phyloP scores from a whole-genome alignment of 2,329 filamentous ascomycete species.

The Macrophomina tecta region DNA sequence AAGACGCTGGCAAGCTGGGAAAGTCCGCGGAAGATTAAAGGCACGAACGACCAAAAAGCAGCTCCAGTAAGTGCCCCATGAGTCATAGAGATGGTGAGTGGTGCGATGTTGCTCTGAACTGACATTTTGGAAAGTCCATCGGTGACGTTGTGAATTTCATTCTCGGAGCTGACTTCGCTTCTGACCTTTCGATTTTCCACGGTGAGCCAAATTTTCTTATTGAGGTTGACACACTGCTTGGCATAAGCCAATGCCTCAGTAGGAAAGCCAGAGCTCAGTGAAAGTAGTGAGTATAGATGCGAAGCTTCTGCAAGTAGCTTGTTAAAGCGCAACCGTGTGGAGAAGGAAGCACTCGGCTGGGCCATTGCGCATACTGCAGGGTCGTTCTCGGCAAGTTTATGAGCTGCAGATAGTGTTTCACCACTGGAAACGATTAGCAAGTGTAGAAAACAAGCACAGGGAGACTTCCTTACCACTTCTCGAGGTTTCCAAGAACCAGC shows the following conservation, averaged over 20 bases:
- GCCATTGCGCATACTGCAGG: conserved; percentile 38
- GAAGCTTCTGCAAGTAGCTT: conserved; percentile 64
- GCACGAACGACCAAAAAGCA: conserved; percentile 79
- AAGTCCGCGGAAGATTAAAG: conserved; percentile 73
- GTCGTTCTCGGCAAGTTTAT: conserved; percentile 39
- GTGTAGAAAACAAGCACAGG: background rate
- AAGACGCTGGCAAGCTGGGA: conserved; percentile 79
- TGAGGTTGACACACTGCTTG: conserved; percentile 56
- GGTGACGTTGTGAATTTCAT: conserved; percentile 32
- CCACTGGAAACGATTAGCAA: conserved; percentile 36
- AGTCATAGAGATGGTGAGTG: conserved; percentile 49
- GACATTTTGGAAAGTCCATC: conserved; percentile 37
- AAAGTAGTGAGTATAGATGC: conserved; percentile 69
- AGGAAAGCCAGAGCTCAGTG: conserved; percentile 61
- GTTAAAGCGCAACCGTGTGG: conserved; percentile 50
- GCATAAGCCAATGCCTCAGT: conserved; percentile 56
- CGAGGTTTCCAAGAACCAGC: conserved; percentile 68
- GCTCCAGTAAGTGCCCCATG: conserved; percentile 62
- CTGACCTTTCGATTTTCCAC: conserved; percentile 50
- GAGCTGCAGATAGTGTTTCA: conserved; percentile 39
- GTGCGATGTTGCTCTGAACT: conserved; percentile 38
- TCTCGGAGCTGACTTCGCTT: background rate
- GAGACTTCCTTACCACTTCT: conserved; percentile 58
- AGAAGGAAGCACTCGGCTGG: conserved; percentile 41
- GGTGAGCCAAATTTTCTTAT: conserved; percentile 58